Base-by-base conservation (phyloP, 2,329 filamentous ascomycete genomes). In the Sporothrix variecibatus region DNA sequence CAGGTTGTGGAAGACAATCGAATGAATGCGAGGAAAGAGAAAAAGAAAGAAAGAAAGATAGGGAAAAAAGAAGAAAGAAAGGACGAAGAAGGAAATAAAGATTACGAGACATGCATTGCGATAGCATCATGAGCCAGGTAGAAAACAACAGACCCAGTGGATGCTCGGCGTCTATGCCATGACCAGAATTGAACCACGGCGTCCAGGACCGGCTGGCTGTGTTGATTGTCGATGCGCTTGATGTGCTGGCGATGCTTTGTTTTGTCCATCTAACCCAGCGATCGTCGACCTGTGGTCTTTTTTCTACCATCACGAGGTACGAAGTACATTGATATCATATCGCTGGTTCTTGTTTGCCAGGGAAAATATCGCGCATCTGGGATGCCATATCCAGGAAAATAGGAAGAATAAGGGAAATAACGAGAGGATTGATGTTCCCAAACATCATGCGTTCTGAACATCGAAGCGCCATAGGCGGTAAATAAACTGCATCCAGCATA, bases 401-500 rank as follows among this genome's bases (percentile, higher is more conserved):
- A 15, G 43, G 46, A 51, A 49, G 15, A 34, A 34, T 34, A n/a
- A 9, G 28, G 65, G 43, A 68, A 34, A 68, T 68, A 56, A 71
- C 17, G n/a, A 46, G 69, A 31, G 53, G 34, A 26, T 43, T 43
- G 68, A 60, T 49, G 53, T 15, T 23, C 51, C 38, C 53, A 71
- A 72, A 65, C 70, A 65, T 53, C 20, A 72, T 72, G 69, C 69
- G 38, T 71, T 71, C 23, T n/a, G 20, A 15, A 12, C 31, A 49
- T 20, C 15, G 3, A 49, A 49, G 43, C 58, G 58, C 58, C 51
- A 28, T 9, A 62, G 28, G 5, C 31, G 58, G 20, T 31, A n/a
- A 5, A 34, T 8, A 62, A 38, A 62, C 3, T 6, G 58, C 15
- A 62, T 17, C 9, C 23, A 11, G 23, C 1, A 20, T 34, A 43